These are phyloP conservation scores for Chlorencoelia australis DNA, from an alignment of 2,329 filamentous ascomycete genomes.

Conservation along the genomic window DNA sequence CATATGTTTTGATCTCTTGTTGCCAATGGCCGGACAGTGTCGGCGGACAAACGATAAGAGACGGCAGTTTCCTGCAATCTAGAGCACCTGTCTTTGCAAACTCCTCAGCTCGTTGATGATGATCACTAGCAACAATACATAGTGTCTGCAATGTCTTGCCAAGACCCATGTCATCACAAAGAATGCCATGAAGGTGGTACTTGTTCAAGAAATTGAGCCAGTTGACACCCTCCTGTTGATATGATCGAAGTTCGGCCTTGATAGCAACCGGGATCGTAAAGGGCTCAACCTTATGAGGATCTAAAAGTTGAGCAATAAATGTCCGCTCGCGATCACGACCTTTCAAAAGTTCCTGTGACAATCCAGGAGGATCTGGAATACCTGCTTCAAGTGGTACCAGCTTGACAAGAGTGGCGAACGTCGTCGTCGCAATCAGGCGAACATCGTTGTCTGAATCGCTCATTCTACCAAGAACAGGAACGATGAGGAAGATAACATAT, in stretches of 20 bases:
- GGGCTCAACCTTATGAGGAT: constrained; percentile 91
- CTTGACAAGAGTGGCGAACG: constrained; percentile 94
- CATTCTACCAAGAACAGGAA: constrained; percentile 94
- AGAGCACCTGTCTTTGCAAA: constrained; percentile 71
- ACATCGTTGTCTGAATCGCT: constrained; percentile 97
- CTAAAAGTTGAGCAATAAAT: constrained; percentile 92
- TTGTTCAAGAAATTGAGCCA: constrained; percentile 98
- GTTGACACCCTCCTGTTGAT: constrained; percentile 97
- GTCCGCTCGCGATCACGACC: constrained; percentile 90
- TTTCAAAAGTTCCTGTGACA: constrained; percentile 78
- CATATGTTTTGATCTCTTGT: constrained; percentile 92
- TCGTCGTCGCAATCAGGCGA: constrained; percentile 86
- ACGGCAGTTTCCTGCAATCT: constrained; percentile 73
- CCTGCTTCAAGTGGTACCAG: constrained; percentile 93
- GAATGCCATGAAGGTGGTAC: constrained; percentile 94
- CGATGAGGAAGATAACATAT: constrained; percentile 97
- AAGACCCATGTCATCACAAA: constrained; percentile 98
- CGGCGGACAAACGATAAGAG: constrained; percentile 90
- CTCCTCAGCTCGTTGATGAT: constrained; percentile 86
- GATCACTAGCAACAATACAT: constrained; percentile 95
- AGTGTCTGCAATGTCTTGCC: constrained; percentile 96
- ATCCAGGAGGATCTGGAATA: constrained; percentile 88
- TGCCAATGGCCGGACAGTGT: constrained; percentile 98
- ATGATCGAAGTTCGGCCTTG: constrained; percentile 90
- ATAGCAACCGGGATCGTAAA: constrained; percentile 94